Evolutionary conservation across 2,329 filamentous ascomycete genomes (phyloP).

Genomic region (Xylaria hypoxylon): DNA sequence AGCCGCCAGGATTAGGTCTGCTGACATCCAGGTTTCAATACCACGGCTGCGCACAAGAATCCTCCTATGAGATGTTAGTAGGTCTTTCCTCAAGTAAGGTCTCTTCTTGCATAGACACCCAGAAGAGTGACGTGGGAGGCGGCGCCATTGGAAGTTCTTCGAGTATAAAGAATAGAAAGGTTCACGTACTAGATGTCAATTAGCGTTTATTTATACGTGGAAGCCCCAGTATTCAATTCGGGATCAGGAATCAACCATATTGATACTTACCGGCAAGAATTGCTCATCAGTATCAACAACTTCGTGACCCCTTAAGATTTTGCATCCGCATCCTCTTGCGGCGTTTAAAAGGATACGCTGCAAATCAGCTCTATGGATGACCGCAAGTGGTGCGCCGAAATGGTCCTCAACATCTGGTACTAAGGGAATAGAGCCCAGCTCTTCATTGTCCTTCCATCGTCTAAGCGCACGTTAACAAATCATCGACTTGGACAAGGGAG

Average conservation of each 20-base stretch:
- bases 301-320: constrained; percentile 40
- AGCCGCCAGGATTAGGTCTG: constrained; percentile 63
- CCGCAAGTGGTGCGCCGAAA: constrained; percentile 44
- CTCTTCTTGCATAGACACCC: neutral
- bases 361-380: constrained; percentile 48
- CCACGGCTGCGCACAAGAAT: constrained; percentile 38
- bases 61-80: constrained; percentile 40
- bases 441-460: constrained; percentile 45
- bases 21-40: constrained; percentile 50
- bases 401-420: constrained; percentile 33
- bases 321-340: constrained; percentile 39
- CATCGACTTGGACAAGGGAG: neutral
- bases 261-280: constrained; percentile 33
- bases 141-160: neutral
- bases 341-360: constrained; percentile 42
- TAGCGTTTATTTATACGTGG: constrained; percentile 13
- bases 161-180: neutral
- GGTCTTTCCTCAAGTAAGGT: neutral
- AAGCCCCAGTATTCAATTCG: neutral
- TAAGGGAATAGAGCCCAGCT: constrained; percentile 41
- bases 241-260: neutral
- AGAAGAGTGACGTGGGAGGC: neutral
- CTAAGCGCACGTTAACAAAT: constrained; percentile 30
- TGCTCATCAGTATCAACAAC: constrained; percentile 46
- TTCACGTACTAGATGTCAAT: constrained; percentile 28